Base-by-base conservation (phyloP, 495 filamentous ascomycete genomes). In the Parmelia sp. region DNA sequence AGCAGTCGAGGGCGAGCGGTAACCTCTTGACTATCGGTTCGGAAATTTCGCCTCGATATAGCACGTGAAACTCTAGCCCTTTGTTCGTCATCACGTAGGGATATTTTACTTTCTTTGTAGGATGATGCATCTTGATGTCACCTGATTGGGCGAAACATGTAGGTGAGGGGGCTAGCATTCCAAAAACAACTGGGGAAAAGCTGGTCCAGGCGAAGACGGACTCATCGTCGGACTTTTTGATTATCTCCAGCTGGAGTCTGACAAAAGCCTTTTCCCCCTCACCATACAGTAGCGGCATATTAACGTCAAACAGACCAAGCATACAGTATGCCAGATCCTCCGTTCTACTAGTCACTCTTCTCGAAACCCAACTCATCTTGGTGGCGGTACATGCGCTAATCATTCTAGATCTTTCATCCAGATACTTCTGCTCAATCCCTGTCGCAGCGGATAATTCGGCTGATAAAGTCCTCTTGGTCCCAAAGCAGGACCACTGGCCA, bases 251-350 rank as follows among this genome's bases (percentile, higher is more conserved):
- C 42, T 74, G 69, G 2, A 75, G 65, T 49, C 73, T 62, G 27
- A 40, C 37, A 55, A 75, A 75, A 3, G 71, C 71, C 35, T 60
- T 62, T 2, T 53, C 19, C 19, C 71, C 68, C 58, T 75, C 73
- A 3, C 72, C 71, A 45, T 75, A 74, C 10, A 75, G 58, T 5
- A 72, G 59, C 1, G 73, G 72, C 69, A 75, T 70, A 47, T 73
- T 71, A 4, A 74, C 66, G 29, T 65, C 19, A 37, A 74, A 73
- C 1, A 75, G 42, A 0, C 73, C 72, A 35, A 66, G 33, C n/a
- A 75, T 57, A 53, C 66, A 68, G 62, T 73, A 73, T 15, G 71
- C 71, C 56, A 64, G 27, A 61, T 74, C 71, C 61, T 72, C 72
- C 8, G 47, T 1, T 44, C 69, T 51, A 19, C 66, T 67, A 6